These are phyloP conservation scores for Colletotrichum cordylinicola DNA, from an alignment of 2,329 filamentous ascomycete species.

Conservation along the genomic window DNA sequence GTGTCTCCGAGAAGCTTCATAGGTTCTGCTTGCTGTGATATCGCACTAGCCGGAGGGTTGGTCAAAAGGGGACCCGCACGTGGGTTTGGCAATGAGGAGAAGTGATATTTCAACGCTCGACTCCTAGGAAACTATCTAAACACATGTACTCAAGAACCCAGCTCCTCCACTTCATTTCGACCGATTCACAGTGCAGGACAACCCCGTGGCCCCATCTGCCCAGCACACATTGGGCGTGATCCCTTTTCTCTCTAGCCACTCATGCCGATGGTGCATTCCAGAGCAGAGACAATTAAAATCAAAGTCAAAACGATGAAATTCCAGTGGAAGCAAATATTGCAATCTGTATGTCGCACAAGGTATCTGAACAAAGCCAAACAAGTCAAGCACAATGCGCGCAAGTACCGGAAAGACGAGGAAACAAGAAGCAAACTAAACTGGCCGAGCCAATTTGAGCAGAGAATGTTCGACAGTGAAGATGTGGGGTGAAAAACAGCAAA, in stretches of 20 bases:
- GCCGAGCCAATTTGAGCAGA: slow-evolving; percentile 1
- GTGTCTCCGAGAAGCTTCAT: not conserved
- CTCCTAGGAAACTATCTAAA: slow-evolving; percentile 20
- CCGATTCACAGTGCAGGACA: not conserved
- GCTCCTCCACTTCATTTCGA: not conserved
- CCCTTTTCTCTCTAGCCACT: not conserved
- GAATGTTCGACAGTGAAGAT: slow-evolving; percentile 10
- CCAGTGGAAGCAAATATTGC: slow-evolving; percentile 23
- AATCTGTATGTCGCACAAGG: slow-evolving; percentile 65
- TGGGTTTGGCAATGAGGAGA: slow-evolving; percentile 5
- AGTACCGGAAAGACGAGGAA: slow-evolving; percentile 22
- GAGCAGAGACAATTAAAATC: not conserved
- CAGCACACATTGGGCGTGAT: not conserved
- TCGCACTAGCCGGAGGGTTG: not conserved
- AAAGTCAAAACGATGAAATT: slow-evolving; percentile 4
- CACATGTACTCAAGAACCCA: slow-evolving; percentile 7
- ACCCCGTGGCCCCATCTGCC: not conserved
- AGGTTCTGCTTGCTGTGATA: not conserved
- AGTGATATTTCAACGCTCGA: slow-evolving; percentile 16
- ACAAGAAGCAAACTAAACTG: slow-evolving; percentile 18
- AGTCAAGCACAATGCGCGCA: not conserved
- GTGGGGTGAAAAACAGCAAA: not conserved
- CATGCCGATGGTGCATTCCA: slow-evolving; percentile 3
- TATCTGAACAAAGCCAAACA: slow-evolving; percentile 48
- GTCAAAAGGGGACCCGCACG: not conserved